Evolutionary conservation across 2,329 filamentous ascomycete genomes (phyloP).

Genomic region (Neopestalotiopsis clavispora): DNA sequence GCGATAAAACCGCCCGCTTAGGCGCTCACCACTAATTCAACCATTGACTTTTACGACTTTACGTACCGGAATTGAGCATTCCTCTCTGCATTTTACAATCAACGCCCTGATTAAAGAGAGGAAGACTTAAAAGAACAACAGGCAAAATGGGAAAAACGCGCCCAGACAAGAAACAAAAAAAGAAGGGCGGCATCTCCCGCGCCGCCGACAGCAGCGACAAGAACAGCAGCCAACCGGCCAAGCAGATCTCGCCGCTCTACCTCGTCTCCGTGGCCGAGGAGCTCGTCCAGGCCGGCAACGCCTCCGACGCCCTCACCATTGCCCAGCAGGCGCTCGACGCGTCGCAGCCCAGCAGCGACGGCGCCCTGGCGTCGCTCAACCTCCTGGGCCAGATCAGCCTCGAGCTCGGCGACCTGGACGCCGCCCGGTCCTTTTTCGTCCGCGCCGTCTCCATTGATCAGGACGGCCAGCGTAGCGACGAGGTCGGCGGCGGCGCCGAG

Average conservation of each 20-base stretch:
- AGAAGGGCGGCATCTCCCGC: constrained; percentile 30
- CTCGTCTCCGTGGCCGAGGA: constrained; percentile 38
- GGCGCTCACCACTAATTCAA: too few relatives aligned
- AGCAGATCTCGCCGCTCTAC: constrained; percentile 34
- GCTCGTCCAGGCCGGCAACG: constrained; percentile 37
- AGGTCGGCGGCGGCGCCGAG: constrained; percentile 81
- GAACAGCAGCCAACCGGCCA: constrained; percentile 20
- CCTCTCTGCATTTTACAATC: background rate
- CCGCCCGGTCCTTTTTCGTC: constrained; percentile 74
- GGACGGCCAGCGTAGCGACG: constrained; percentile 72
- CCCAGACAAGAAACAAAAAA: constrained; percentile 38
- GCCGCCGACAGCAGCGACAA: constrained; percentile 23
- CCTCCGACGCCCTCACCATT: constrained; percentile 33
- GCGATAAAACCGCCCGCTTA: background rate
- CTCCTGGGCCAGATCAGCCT: constrained; percentile 82
- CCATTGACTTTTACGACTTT: background rate
- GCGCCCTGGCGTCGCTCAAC: constrained; percentile 70
- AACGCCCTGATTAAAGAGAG: background rate
- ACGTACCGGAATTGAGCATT: background rate
- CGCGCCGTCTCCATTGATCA: constrained; percentile 77
- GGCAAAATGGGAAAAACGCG: constrained; percentile 36
- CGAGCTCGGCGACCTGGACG: constrained; percentile 80
- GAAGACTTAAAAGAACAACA: background rate
- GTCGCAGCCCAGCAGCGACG: constrained; percentile 41
- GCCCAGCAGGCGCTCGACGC: constrained; percentile 35